Evolutionary conservation across 371 early-diverging fungal genomes (phyloP).

Genomic region (Apophysomyces variabilis): DNA sequence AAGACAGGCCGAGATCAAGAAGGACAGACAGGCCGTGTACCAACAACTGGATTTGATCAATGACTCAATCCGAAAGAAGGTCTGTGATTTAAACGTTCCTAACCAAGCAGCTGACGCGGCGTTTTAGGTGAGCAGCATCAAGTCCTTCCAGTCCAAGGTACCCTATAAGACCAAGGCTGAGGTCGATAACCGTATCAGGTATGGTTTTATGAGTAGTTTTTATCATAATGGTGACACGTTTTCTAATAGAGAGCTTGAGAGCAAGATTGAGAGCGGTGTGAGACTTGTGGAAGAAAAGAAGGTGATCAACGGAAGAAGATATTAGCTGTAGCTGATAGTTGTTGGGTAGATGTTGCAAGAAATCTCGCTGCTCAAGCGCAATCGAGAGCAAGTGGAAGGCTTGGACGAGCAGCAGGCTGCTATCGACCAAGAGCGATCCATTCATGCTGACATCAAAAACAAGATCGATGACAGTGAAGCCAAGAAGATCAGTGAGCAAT

Average conservation of each 20-base stretch:
- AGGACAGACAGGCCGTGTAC: constrained; percentile 56
- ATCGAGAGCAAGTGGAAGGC: constrained; percentile 77
- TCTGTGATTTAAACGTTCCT: neutral
- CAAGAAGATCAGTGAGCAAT: constrained; percentile 67
- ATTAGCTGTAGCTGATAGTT: neutral
- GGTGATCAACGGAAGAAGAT: constrained; percentile 24
- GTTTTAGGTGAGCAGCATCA: constrained; percentile 69
- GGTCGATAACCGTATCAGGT: constrained; percentile 78
- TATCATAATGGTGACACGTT: neutral
- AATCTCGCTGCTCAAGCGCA: constrained; percentile 80
- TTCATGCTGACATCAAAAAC: constrained; percentile 67
- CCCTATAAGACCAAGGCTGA: constrained; percentile 81
- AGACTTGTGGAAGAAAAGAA: constrained; percentile 89
- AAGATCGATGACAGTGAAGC: constrained; percentile 70
- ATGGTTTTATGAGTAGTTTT: constrained; percentile 16
- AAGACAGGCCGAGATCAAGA: constrained; percentile 58
- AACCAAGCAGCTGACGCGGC: neutral
- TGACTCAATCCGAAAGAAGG: constrained; percentile 34
- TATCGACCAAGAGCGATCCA: constrained; percentile 75
- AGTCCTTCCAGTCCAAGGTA: constrained; percentile 75
- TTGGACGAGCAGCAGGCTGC: constrained; percentile 67
- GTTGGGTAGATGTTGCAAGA: constrained; percentile 66
- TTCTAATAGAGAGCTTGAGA: constrained; percentile 68
- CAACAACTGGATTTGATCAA: constrained; percentile 66
- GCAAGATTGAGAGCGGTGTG: constrained; percentile 77